phyloP scores from a whole-genome alignment of 208 protist genomes.

The Leishmania aethiopica region DNA sequence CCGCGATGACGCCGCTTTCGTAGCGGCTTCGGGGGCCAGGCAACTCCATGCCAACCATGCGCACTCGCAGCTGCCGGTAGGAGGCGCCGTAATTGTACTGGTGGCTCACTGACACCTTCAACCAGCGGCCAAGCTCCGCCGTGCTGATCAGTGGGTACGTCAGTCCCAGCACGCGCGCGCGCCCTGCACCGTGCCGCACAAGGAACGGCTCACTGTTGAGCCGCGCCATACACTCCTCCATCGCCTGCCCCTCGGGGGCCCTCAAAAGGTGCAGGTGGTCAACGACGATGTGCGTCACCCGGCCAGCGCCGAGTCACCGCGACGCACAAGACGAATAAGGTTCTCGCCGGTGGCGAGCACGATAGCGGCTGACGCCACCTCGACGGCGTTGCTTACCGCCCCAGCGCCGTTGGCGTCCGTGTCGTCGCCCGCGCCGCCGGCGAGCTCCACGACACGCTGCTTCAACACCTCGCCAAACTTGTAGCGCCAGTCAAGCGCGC shows the following conservation, averaged over 20 bases:
- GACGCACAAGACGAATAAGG: slow-evolving; percentile 59
- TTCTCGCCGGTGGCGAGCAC: slow-evolving; percentile 58
- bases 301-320: slow-evolving; percentile 39
- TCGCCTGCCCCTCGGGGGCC: slow-evolving; percentile 61
- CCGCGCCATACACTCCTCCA: slow-evolving; percentile 88
- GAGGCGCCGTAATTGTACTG: slow-evolving; percentile 86
- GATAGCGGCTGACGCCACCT: slow-evolving; percentile 49
- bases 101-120: slow-evolving; percentile 51
- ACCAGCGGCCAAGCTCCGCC: slow-evolving; percentile 84
- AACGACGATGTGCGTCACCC: slow-evolving; percentile 80
- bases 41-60: slow-evolving; percentile 60
- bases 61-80: slow-evolving; percentile 74
- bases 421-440: background rate
- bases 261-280: slow-evolving; percentile 88
- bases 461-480: slow-evolving; percentile 80
- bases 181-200: slow-evolving; percentile 42
- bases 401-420: background rate
- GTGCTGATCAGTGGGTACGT: slow-evolving; percentile 86
- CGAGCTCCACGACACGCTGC: slow-evolving; percentile 58
- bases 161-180: slow-evolving; percentile 81
- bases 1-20: slow-evolving; percentile 61
- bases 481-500: slow-evolving; percentile 79
- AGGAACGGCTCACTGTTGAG: slow-evolving; percentile 70
- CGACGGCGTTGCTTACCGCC: background rate
- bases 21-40: slow-evolving; percentile 57